Evolutionary conservation across 2,329 filamentous ascomycete species (phyloP).

Genomic region (Penicillium sp.): DNA sequence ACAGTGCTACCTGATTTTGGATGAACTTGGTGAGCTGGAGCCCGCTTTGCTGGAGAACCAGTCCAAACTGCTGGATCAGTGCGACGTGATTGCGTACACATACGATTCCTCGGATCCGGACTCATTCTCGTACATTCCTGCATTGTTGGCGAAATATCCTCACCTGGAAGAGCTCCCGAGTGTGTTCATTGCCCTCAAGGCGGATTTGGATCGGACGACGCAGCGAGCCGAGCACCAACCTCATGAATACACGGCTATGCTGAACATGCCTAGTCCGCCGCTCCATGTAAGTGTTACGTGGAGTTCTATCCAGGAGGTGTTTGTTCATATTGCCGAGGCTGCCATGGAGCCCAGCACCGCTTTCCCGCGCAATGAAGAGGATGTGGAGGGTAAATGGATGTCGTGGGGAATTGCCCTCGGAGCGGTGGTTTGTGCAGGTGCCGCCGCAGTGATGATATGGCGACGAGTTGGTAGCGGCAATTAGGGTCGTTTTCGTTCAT

Average conservation of each 20-base stretch:
- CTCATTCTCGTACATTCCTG: slow-evolving; percentile 87
- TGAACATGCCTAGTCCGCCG: slow-evolving; percentile 81
- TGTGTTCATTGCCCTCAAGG: slow-evolving; percentile 90
- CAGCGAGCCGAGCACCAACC: slow-evolving; percentile 88
- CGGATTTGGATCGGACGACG: slow-evolving; percentile 94
- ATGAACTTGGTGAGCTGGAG: slow-evolving; percentile 94
- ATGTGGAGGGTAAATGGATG: slow-evolving; percentile 71
- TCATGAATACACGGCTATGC: slow-evolving; percentile 78
- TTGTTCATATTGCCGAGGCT: slow-evolving; percentile 85
- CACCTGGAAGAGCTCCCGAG: slow-evolving; percentile 86
- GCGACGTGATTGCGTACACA: slow-evolving; percentile 89
- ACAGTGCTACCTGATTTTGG: slow-evolving; percentile 93
- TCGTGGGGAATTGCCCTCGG: slow-evolving; percentile 82
- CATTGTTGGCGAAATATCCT: slow-evolving; percentile 72
- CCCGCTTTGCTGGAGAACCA: slow-evolving; percentile 90
- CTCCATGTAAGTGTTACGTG: slow-evolving; percentile 93
- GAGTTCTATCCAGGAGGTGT: slow-evolving; percentile 90
- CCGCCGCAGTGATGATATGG: slow-evolving; percentile 61
- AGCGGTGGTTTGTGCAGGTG: slow-evolving; percentile 60
- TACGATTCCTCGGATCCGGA: slow-evolving; percentile 98
- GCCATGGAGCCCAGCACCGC: slow-evolving; percentile 85
- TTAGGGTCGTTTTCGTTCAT: slow-evolving; percentile 23
- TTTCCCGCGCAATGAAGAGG: slow-evolving; percentile 86
- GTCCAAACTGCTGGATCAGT: slow-evolving; percentile 77
- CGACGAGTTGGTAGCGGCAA: slow-evolving; percentile 45